Percentiles rank a stretch among this genome's conserved stretches.
Evolutionary conservation across 106 monocot genomes (phyloP).

Genomic region (Ottelia alismoides): DNA sequence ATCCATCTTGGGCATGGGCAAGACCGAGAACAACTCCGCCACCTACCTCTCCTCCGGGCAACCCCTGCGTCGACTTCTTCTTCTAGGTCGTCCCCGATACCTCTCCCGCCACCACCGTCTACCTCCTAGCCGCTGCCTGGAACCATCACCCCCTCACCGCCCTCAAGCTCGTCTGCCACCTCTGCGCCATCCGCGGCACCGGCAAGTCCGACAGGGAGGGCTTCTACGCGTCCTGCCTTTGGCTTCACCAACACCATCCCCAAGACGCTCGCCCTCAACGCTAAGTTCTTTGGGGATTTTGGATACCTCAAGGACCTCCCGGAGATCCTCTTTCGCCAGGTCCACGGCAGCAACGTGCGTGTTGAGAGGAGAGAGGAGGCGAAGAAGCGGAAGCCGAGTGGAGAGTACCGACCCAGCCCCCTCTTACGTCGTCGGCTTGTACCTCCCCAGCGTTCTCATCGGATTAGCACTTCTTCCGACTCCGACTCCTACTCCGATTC

Average conservation of each 20-base stretch:
- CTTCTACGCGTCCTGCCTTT: conserved; percentile 35
- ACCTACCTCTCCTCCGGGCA: conserved; percentile 33
- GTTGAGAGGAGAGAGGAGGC: too few relatives aligned
- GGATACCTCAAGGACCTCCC: conserved; percentile 47
- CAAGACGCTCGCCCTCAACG: conserved; percentile 39
- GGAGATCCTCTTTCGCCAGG: conserved; percentile 33
- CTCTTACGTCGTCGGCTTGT: too few relatives aligned
- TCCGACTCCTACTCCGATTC: too few relatives aligned
- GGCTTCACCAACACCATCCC: conserved; percentile 41
- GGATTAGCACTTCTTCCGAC: too few relatives aligned
- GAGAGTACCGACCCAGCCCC: too few relatives aligned
- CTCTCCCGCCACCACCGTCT: conserved; percentile 1
- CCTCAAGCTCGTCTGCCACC: conserved; percentile 33
- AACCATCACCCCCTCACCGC: conserved; percentile 16
- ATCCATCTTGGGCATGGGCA: conserved; percentile 11
- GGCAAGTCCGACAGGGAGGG: conserved; percentile 29
- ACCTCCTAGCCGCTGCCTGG: conserved; percentile 27
- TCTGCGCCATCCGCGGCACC: conserved; percentile 17
- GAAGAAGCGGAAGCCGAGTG: too few relatives aligned
- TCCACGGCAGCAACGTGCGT: too few relatives aligned
- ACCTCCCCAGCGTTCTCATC: too few relatives aligned
- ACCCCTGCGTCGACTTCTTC: conserved; percentile 39
- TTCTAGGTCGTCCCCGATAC: conserved; percentile 18
- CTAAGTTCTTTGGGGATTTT: conserved; percentile 15
- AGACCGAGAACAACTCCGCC: conserved; percentile 8